Percentiles rank a stretch among this genome's conserved stretches.
These are phyloP conservation scores for Jatropha podagrica DNA, from an alignment of 441 rosid species.

Conservation along the genomic window DNA sequence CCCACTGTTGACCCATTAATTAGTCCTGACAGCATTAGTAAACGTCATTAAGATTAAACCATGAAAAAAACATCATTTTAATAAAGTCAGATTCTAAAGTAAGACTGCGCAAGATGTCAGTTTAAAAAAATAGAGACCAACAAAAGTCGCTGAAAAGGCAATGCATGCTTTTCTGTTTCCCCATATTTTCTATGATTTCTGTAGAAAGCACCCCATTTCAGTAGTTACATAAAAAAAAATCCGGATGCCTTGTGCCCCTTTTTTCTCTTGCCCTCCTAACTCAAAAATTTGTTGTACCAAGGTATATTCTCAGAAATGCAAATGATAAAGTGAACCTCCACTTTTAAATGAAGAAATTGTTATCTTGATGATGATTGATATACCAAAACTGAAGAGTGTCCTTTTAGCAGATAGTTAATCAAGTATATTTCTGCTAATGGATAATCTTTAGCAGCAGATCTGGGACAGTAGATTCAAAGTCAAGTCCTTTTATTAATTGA, in stretches of 20 bases:
- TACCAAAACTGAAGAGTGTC: not conserved
- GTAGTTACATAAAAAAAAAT: no score
- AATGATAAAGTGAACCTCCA: conserved; percentile 1
- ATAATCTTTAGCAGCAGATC: conserved; percentile 18
- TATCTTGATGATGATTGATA: not conserved
- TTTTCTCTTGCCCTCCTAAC: not conserved
- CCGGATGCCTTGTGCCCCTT: not conserved
- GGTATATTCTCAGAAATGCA: not conserved
- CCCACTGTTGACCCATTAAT: conserved; percentile 1
- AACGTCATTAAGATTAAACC: conserved; percentile 18
- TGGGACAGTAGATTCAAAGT: conserved; percentile 6
- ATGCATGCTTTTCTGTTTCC: conserved; percentile 12
- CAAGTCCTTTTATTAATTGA: not conserved
- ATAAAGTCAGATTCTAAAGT: conserved; percentile 15
- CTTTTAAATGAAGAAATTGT: not conserved
- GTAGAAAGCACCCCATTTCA: not conserved
- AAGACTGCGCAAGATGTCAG: not conserved
- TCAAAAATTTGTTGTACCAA: not conserved
- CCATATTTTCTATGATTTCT: not conserved
- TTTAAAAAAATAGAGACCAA: conserved; percentile 13
- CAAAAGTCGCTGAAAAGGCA: conserved; percentile 9
- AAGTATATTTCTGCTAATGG: not conserved
- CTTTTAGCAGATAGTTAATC: not conserved
- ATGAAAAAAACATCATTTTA: conserved; percentile 6
- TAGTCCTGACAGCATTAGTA: not conserved